phyloP scores from a whole-genome alignment of 2,329 filamentous ascomycete species.

The Incumbomyces delicatus region DNA sequence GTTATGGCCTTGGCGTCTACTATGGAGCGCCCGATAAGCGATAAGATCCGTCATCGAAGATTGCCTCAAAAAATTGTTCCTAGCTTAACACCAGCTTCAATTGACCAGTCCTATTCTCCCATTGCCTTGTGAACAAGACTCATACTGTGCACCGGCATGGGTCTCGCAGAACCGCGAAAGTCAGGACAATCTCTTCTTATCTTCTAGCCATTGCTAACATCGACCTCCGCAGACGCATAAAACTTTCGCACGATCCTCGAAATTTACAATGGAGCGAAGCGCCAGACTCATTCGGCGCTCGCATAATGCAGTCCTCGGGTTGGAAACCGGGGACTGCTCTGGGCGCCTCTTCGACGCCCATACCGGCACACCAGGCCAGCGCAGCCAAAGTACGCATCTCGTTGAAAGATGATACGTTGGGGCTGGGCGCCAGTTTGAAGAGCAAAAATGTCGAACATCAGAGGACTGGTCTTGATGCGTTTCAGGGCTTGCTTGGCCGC shows the following conservation, averaged over 20 bases:
- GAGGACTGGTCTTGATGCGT: constrained; percentile 75
- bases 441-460: constrained; percentile 56
- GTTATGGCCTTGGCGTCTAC: too few relatives aligned
- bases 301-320: constrained; percentile 76
- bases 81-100: too few relatives aligned
- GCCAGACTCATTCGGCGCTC: constrained; percentile 75
- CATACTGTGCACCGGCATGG: constrained; percentile 40
- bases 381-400: constrained; percentile 16
- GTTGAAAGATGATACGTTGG: constrained; percentile 83
- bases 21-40: too few relatives aligned
- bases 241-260: constrained; percentile 85
- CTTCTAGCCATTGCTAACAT: not conserved
- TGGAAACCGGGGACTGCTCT: constrained; percentile 81
- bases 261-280: constrained; percentile 88
- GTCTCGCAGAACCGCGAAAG: constrained; percentile 60
- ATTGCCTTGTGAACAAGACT: too few relatives aligned
- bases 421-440: constrained; percentile 65
- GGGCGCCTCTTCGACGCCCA: constrained; percentile 43
- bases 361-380: constrained; percentile 1
- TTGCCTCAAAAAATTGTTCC: too few relatives aligned
- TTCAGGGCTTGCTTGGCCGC: constrained; percentile 76
- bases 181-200: constrained; percentile 28
- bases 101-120: too few relatives aligned
- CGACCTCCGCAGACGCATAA: constrained; percentile 42
- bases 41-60: too few relatives aligned